Conservation (phyloP, 1,139 yeast species). For the Geotrichum bryndzae region DNA sequence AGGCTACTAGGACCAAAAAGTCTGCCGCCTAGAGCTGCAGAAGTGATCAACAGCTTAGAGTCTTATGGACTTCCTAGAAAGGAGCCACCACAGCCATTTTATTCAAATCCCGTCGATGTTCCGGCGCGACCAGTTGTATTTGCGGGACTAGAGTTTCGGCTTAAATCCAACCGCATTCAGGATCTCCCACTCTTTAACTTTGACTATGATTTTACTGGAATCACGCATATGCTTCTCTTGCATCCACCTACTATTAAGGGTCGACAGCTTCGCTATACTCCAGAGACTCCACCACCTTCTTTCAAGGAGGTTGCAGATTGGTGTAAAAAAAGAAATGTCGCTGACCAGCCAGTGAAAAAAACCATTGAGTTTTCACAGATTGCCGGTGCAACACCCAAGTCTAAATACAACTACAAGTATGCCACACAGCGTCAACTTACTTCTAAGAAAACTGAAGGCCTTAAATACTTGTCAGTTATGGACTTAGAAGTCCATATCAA, state of each 20-base stretch:
- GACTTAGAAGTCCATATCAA: conserved; percentile 63
- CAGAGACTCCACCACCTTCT: conserved; percentile 38
- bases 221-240: conserved; percentile 2
- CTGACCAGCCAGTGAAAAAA: background rate
- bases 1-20: background rate
- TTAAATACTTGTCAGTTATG: conserved; percentile 47
- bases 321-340: conserved; percentile 17
- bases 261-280: conserved; percentile 2
- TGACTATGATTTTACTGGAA: conserved; percentile 7
- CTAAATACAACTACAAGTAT: conserved; percentile 19
- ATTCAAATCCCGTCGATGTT: conserved; percentile 47
- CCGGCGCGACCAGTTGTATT: conserved; percentile 52
- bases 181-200: conserved; percentile 26
- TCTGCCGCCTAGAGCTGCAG: conserved; percentile 25
- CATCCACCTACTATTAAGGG: background rate
- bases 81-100: conserved; percentile 60
- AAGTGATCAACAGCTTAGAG: conserved; percentile 40
- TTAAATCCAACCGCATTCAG: conserved; percentile 32
- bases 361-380: conserved; percentile 19
- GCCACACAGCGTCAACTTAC: conserved; percentile 20
- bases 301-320: conserved; percentile 34
- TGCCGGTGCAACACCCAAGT: conserved; percentile 20
- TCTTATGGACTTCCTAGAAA: conserved; percentile 45
- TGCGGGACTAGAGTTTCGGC: conserved; percentile 57
- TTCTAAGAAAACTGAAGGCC: conserved; percentile 27